Conservation (phyloP, 2,329 filamentous ascomycete species). For the Drechslerella dactyloides region DNA sequence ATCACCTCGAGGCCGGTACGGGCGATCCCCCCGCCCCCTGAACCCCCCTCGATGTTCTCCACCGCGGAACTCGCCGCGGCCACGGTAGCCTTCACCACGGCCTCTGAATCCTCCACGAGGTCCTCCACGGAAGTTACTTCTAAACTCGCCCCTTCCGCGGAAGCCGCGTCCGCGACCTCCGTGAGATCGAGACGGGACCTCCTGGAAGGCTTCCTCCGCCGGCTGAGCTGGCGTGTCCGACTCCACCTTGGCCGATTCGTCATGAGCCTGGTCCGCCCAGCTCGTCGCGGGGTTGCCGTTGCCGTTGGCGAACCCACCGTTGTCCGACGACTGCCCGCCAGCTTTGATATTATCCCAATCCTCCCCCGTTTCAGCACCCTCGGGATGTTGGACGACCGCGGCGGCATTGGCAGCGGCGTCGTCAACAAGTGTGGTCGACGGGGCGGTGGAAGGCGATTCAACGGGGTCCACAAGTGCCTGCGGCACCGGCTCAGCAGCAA, state of each 20-base stretch:
- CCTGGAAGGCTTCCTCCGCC: constrained; percentile 40
- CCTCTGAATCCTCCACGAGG: constrained; percentile 55
- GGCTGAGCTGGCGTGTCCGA: constrained; percentile 19
- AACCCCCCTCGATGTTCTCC: constrained; percentile 35
- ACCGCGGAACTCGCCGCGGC: constrained; percentile 56
- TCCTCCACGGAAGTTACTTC: constrained; percentile 57
- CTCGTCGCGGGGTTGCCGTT: constrained; percentile 31
- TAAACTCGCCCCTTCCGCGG: constrained; percentile 57
- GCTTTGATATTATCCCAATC: constrained; percentile 46
- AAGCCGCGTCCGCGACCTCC: constrained; percentile 58
- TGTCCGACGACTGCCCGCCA: constrained; percentile 49
- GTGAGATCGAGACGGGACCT: constrained; percentile 50
- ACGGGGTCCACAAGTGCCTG: constrained; percentile 25
- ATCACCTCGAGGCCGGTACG: constrained; percentile 55
- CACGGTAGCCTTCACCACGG: constrained; percentile 60
- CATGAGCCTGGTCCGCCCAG: constrained; percentile 49
- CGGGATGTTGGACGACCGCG: constrained; percentile 14
- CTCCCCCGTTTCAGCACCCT: constrained; percentile 31
- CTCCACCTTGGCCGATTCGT: constrained; percentile 45
- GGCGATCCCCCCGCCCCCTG: constrained; percentile 57
- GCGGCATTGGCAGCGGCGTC: constrained; percentile 47
- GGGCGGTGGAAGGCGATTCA: constrained; percentile 18
- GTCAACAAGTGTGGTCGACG: constrained; percentile 32
- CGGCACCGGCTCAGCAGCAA: constrained; percentile 9
- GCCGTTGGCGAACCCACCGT: constrained; percentile 45